Evolutionary conservation across 257 asterid species (phyloP).

Genomic region (Solanum appendiculatum): DNA sequence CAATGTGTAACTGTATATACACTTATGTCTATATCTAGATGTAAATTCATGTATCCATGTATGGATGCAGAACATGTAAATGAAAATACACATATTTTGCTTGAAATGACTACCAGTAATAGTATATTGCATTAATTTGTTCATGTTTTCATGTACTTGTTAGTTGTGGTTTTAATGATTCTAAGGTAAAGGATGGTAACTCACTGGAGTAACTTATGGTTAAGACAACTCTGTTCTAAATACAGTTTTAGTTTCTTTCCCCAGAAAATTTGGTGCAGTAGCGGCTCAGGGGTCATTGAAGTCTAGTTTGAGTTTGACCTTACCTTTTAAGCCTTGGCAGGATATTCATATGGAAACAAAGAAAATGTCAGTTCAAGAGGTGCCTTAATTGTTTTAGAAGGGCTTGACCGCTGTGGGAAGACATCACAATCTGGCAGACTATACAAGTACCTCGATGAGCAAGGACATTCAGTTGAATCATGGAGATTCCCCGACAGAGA

Average conservation of each 20-base stretch:
- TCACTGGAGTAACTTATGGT: not conserved
- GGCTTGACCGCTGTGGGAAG: conserved; percentile 85
- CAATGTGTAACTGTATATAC: not conserved
- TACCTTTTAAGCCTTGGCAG: conserved; percentile 31
- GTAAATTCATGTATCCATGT: not conserved
- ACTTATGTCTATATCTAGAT: not conserved
- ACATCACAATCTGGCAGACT: conserved; percentile 69
- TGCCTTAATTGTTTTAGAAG: conserved; percentile 81
- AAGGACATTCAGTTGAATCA: conserved; percentile 64
- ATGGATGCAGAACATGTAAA: not conserved
- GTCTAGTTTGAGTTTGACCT: conserved; percentile 16
- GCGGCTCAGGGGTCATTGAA: conserved; percentile 10
- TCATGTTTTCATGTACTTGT: not conserved
- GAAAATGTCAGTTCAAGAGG: conserved; percentile 45
- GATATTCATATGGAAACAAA: conserved; percentile 54
- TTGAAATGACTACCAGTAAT: not conserved
- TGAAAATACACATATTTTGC: not conserved
- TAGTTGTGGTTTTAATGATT: not conserved
- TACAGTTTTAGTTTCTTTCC: not conserved
- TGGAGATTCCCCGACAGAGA: conserved; percentile 94
- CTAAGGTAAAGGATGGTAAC: not conserved
- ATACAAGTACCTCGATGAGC: conserved; percentile 42
- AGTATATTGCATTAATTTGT: not conserved
- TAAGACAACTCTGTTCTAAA: not conserved
- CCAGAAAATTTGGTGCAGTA: not conserved